Conservation (phyloP, 441 rosid genomes). For the Erodium texanum region DNA sequence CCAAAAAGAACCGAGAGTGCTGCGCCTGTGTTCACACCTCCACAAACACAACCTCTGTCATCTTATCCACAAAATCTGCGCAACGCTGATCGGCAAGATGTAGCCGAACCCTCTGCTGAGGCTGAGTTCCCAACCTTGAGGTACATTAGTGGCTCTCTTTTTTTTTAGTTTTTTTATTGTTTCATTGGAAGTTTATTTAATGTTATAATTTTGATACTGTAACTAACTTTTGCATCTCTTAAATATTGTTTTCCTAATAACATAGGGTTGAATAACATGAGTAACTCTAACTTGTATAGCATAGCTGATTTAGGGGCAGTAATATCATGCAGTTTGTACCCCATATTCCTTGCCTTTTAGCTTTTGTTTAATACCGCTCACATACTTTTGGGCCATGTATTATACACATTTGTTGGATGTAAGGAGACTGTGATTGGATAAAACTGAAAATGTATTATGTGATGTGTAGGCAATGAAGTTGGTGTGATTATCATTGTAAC, state of each 20-base stretch:
- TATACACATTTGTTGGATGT: not conserved
- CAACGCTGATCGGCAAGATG: conserved; percentile 46
- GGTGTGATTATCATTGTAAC: not conserved
- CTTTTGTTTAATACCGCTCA: not conserved
- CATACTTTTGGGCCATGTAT: not conserved
- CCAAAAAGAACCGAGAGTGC: conserved; percentile 87
- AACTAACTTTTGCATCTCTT: not conserved
- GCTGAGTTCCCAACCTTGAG: conserved; percentile 81
- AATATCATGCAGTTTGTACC: not conserved
- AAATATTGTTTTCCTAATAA: not conserved
- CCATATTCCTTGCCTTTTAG: not conserved
- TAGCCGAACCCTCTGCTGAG: conserved; percentile 63
- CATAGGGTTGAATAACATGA: not conserved
- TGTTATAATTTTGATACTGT: not conserved
- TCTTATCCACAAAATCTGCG: conserved; percentile 71
- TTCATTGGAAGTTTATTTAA: conserved; percentile 4
- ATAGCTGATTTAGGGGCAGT: not conserved
- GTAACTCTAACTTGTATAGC: not conserved
- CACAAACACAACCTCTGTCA: conserved; percentile 81
- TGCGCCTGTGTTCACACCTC: conserved; percentile 90
- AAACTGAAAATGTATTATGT: not conserved
- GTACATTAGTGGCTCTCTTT: conserved; percentile 33
- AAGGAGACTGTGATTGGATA: not conserved
- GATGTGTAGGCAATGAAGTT: not conserved
- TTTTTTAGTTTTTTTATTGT: conserved; percentile 12